Conservation (phyloP, 2,329 filamentous ascomycete species). For the Tolypocladium guangdongense region DNA sequence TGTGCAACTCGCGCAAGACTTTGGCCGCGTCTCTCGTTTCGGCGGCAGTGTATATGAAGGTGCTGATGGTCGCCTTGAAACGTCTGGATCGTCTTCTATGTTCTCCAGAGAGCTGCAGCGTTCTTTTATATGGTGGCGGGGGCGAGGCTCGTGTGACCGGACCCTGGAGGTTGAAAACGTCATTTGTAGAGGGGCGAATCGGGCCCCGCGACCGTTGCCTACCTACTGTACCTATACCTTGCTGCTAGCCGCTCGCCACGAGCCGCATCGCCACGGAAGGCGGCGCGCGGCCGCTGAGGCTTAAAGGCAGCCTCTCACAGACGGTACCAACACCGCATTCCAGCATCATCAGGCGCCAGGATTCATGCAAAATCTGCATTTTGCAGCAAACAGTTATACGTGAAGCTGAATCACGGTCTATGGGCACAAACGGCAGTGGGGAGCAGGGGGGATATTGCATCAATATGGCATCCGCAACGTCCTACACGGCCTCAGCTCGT, state of each 20-base stretch:
- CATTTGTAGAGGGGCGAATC: background rate
- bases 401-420: background rate
- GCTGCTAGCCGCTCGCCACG: too few relatives aligned
- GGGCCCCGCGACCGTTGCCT: background rate
- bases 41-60: background rate
- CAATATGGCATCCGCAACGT: background rate
- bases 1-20: background rate
- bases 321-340: background rate
- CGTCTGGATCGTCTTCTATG: background rate
- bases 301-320: background rate
- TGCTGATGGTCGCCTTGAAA: background rate
- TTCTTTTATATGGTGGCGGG: background rate
- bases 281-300: background rate
- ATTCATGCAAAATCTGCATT: background rate
- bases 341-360: background rate
- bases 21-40: background rate
- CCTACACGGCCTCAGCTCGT: background rate
- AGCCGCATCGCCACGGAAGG: background rate
- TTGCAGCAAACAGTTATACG: background rate
- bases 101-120: background rate
- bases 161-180: background rate
- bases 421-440: background rate
- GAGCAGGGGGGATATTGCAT: background rate
- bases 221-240: too few relatives aligned
- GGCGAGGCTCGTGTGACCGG: background rate